Evolutionary conservation across 805 yeast species (phyloP), one percentile per base, ranked within the genome.

Genomic region (Candida pseudofarinosa): DNA sequence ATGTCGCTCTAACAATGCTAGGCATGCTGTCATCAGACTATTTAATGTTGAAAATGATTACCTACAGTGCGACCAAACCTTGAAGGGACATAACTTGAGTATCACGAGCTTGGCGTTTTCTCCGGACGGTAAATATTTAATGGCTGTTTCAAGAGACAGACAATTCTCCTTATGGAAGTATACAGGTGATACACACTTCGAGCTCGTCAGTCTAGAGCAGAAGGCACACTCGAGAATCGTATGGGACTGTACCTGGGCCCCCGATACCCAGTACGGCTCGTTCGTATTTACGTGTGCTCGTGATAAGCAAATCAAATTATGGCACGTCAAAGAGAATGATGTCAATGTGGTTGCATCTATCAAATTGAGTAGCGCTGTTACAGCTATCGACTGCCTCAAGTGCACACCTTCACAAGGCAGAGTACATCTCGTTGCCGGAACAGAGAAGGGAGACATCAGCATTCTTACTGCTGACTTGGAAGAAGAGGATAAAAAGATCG

Each of bases 231-330:
- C 84, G 1, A 79, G 97, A 62, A 91, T 93, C 53, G 79, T 93
- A 35, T 95, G 99, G 99, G 98, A 93, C 65, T 83, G 91, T 58
- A 77, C 85, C 32, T 93, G 97, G 96, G 68, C 82, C 0, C 88
- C 89, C 3, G 12, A 15, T 5, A 46, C 54, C n/a, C 31, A 43
- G 3, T 50, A 52, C 10, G 59, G 58, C 3, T 38, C 47, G 18
- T 59, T 60, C n/a, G 90, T 91, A 55, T 73, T 86, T 13, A 90
- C 97, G 0, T 95, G 84, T 0, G 83, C 96, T 2, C 79, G 99
- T 60, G 99, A 93, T 60, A 85, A 83, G 55, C 75, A 80, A 2
- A 59, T 90, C 39, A 87, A 85, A 55, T 66, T 82, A 14, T 90
- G 97, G 97, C 64, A 65, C 38, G 61, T 79, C 7, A 56, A 56